phyloP scores from a whole-genome alignment of 495 filamentous ascomycete genomes.

The Talaromyces ruber region DNA sequence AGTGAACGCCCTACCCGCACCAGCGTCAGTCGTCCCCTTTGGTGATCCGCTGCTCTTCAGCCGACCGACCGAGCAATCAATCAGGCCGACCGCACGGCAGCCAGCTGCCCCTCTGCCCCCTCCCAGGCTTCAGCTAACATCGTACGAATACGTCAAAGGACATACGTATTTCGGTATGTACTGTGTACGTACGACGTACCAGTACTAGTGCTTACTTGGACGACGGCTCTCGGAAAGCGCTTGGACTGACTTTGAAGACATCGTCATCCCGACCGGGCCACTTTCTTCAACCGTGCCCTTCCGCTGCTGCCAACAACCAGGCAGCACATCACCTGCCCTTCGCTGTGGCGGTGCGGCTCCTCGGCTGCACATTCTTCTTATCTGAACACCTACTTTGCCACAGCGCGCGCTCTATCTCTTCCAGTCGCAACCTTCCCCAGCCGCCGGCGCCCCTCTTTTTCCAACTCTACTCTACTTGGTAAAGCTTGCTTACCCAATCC shows the following conservation, averaged over 20 bases:
- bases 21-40: background rate
- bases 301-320: background rate
- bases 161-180: background rate
- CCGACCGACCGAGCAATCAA: background rate
- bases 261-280: background rate
- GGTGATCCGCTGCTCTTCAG: background rate
- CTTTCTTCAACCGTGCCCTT: background rate
- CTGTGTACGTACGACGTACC: background rate
- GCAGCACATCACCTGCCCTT: background rate
- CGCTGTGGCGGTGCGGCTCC: background rate
- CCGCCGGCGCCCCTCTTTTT: background rate
- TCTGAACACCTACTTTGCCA: background rate
- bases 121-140: background rate
- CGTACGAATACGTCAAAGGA: background rate
- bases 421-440: background rate
- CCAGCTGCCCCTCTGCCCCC: background rate
- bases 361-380: background rate
- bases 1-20: conserved; percentile 1
- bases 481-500: background rate
- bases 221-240: background rate
- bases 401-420: background rate
- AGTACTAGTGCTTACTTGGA: background rate
- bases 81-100: background rate
- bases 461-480: background rate
- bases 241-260: too few relatives aligned